Base-by-base conservation (phyloP, 352 stramenopile genomes). In the Pythium volutum region DNA sequence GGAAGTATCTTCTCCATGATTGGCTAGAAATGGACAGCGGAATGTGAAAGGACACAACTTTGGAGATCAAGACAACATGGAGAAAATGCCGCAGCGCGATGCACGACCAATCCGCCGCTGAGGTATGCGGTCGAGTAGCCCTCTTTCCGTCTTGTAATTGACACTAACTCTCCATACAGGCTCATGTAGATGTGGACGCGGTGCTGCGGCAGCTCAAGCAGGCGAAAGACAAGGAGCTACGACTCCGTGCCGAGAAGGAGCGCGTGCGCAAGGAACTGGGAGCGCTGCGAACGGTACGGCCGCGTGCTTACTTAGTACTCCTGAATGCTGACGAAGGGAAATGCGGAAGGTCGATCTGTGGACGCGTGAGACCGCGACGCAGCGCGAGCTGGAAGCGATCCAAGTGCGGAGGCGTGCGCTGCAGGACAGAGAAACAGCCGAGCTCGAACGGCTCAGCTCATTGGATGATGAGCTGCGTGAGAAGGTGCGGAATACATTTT, bases 161-260 rank as follows among this genome's bases (percentile, higher is more conserved):
- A n/a, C n/a, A n/a, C n/a, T n/a, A n/a, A n/a, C n/a, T n/a, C n/a
- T n/a, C n/a, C 12, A 23, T 25, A n/a, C 20, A 53, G 46, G 66
- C 69, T 18, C 64, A 83, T n/a, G 64, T 61, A 14, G 76, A 88
- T 26, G 77, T 91, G 23, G 81, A 89, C 42, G 66, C 55, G 64
- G 66, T 91, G 55, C 67, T 91, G 45, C 65, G 59, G 36, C 61
- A 89, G 65, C 74, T 91, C 58, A 67, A 71, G 16, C 55, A 46
- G 27, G 66, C 75, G 23, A 91, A 91, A 59, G 75, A 85, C 39
- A 77, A 73, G 59, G 81, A 91, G 51, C 73, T 89, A 53, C 65
- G 70, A n/a, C 61, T 89, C n/a, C 74, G 72, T 18, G 77, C 65
- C 14, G 81, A 91, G 73, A 89, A 88, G 57, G 79, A 85, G 67